phyloP scores from a whole-genome alignment of 345 rosid species.

The Acer campestre region DNA sequence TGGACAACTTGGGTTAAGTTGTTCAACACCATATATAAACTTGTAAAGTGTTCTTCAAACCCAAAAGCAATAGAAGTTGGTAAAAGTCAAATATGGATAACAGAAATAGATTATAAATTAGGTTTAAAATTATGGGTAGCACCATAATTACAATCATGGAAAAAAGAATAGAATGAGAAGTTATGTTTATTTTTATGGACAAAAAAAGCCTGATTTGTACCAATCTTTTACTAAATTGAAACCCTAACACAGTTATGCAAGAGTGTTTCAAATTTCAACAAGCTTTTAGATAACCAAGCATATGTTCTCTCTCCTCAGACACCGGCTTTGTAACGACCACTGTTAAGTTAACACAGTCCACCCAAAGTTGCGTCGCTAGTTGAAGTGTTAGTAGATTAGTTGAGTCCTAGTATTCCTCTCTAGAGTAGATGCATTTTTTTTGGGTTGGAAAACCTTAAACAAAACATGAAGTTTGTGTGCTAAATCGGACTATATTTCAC shows the following conservation, averaged over 20 bases:
- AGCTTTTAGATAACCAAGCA: conserved; percentile 3
- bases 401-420: not conserved
- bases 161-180: not conserved
- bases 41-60: not conserved
- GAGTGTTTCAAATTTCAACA: conserved; percentile 8
- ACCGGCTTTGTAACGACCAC: not conserved
- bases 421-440: not conserved
- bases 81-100: not conserved
- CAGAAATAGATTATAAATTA: not conserved
- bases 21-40: not conserved
- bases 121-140: not conserved
- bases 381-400: not conserved
- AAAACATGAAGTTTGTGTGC: not conserved
- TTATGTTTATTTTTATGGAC: not conserved
- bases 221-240: not conserved
- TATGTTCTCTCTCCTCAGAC: not conserved
- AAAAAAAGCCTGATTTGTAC: not conserved
- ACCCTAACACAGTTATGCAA: not conserved
- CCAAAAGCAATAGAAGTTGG: not conserved
- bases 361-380: not conserved
- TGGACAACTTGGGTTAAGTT: not conserved
- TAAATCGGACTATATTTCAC: not conserved
- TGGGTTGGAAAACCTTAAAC: not conserved
- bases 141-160: not conserved
- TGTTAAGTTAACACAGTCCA: not conserved